phyloP scores from a whole-genome alignment of 1,284 basidiomycete genomes.

The Pholiota adiposa region DNA sequence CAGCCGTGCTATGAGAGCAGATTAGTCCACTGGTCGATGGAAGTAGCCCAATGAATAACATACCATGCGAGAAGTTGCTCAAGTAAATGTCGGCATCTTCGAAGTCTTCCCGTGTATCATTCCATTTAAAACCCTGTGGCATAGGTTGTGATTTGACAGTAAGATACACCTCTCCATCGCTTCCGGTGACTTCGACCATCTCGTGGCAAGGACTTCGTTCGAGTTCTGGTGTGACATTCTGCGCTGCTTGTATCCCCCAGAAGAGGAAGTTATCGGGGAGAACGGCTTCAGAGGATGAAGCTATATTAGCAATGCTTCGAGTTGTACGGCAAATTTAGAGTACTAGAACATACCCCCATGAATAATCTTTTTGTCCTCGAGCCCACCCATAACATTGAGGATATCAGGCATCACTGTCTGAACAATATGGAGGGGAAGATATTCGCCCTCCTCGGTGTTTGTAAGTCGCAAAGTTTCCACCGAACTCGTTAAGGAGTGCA shows the following conservation, averaged over 20 bases:
- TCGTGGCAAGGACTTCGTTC: slow-evolving; percentile 7
- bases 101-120: slow-evolving; percentile 10
- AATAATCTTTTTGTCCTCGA: slow-evolving; percentile 7
- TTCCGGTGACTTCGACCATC: slow-evolving; percentile 4
- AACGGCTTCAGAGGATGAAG: slow-evolving; percentile 8
- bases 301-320: background rate
- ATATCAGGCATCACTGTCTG: slow-evolving; percentile 17
- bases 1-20: background rate
- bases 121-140: slow-evolving; percentile 8
- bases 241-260: slow-evolving; percentile 5
- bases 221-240: slow-evolving; percentile 6
- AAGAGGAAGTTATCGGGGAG: slow-evolving; percentile 16
- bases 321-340: too few relatives aligned
- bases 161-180: slow-evolving; percentile 12
- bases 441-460: slow-evolving; percentile 10
- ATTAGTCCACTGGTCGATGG: background rate
- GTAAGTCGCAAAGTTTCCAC: slow-evolving; percentile 14
- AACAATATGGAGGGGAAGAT: slow-evolving; percentile 15
- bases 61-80: slow-evolving; percentile 4
- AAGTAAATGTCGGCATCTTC: background rate
- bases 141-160: slow-evolving; percentile 17
- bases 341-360: slow-evolving; percentile 12
- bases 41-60: background rate
- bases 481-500: slow-evolving; percentile 2
- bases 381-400: background rate